Percentiles rank a stretch among this genome's conserved stretches.
These are phyloP conservation scores for Fusarium agapanthi DNA, from an alignment of 2,329 filamentous ascomycete species.

Conservation along the genomic window DNA sequence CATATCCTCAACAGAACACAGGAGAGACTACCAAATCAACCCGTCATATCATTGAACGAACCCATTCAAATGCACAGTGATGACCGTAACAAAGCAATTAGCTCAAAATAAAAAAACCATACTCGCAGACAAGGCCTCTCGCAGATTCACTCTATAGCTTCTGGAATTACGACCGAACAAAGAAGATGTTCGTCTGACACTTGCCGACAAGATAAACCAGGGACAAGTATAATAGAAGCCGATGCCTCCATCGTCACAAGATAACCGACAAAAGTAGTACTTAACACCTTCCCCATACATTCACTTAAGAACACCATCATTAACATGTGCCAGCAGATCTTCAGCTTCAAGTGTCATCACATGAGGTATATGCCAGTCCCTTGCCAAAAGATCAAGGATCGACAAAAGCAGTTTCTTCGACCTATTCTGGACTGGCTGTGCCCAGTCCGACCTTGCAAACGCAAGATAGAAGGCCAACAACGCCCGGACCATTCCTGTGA, in stretches of 20 bases:
- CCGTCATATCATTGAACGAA: background rate
- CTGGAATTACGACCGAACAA: background rate
- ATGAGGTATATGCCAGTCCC: constrained; percentile 11
- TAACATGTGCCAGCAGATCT: constrained; percentile 37
- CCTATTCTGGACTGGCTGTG: constrained; percentile 6
- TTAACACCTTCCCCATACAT: background rate
- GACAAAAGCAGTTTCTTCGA: background rate
- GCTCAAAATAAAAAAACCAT: background rate
- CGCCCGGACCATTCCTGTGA: background rate
- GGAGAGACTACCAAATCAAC: no score
- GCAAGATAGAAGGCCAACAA: background rate
- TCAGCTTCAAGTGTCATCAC: constrained; percentile 35
- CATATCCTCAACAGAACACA: background rate
- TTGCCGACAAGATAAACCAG: background rate
- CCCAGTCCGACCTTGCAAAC: background rate
- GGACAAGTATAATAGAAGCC: background rate
- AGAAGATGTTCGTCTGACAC: background rate
- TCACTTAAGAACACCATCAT: background rate
- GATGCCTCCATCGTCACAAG: background rate
- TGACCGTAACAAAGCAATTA: background rate
- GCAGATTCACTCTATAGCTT: background rate
- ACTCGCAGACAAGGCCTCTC: background rate
- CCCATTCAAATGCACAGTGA: background rate
- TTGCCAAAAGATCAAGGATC: constrained; percentile 4
- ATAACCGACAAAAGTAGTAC: background rate